Evolutionary conservation across 2,329 filamentous ascomycete species (phyloP).

Genomic region (Diplodia mutila): DNA sequence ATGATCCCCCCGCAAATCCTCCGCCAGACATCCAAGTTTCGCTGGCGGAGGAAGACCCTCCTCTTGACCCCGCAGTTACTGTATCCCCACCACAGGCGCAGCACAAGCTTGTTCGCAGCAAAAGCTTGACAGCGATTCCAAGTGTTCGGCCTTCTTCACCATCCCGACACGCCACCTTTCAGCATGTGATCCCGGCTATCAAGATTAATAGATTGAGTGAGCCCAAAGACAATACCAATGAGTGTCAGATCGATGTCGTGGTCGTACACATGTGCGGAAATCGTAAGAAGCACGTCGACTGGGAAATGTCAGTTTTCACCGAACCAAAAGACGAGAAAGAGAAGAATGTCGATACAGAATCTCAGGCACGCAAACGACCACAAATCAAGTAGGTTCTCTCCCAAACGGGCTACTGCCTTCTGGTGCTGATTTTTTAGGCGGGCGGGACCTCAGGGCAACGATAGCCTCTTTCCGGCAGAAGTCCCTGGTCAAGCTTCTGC

Average conservation of each 20-base stretch:
- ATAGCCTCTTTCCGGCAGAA: too few relatives aligned
- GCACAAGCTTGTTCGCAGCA: background rate
- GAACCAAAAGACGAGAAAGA: background rate
- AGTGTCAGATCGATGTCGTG: background rate
- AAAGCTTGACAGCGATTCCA: background rate
- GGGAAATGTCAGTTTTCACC: background rate
- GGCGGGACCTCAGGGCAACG: background rate
- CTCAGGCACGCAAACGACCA: background rate
- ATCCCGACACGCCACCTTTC: background rate
- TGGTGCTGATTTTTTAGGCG: background rate
- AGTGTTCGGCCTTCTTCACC: background rate
- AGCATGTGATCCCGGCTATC: background rate
- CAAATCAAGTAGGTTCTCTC: background rate
- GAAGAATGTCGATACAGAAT: background rate
- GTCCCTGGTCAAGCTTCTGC: background rate
- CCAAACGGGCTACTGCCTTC: too few relatives aligned
- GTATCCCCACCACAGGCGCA: background rate
- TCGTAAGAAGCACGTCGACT: background rate
- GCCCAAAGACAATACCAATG: background rate
- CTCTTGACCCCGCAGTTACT: background rate
- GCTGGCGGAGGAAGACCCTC: background rate
- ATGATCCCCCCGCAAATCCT: background rate
- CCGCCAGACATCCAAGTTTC: background rate
- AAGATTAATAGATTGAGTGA: background rate
- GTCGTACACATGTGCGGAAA: constrained; percentile 3